These are phyloP conservation scores for Acacia crassicarpa DNA, from an alignment of 306 rosid genomes.

Conservation along the genomic window DNA sequence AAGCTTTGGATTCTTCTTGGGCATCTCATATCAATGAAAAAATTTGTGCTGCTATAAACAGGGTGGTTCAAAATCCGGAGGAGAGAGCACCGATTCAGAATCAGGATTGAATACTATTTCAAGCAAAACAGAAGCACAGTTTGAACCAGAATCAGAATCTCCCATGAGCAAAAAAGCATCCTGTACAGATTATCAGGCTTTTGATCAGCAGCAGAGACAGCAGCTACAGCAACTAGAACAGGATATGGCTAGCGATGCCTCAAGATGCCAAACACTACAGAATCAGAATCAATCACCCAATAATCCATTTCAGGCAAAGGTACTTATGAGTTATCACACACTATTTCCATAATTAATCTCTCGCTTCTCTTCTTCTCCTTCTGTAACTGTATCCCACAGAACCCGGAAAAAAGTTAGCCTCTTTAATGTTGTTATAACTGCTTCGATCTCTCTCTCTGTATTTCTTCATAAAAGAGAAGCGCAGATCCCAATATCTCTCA, in stretches of 20 bases:
- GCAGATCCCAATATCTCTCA: constrained; percentile 83
- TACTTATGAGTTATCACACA: constrained; percentile 12
- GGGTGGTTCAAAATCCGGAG: constrained; percentile 82
- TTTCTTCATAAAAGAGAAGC: constrained; percentile 48
- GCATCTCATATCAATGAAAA: constrained; percentile 10
- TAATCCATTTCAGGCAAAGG: constrained; percentile 74
- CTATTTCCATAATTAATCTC: constrained; percentile 42
- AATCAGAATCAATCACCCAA: constrained; percentile 49
- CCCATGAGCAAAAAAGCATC: constrained; percentile 66
- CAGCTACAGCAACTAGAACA: neutral
- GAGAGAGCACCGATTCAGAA: constrained; percentile 83
- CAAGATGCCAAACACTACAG: constrained; percentile 56
- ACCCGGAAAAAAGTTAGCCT: constrained; percentile 49
- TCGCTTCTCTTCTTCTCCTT: constrained; percentile 33
- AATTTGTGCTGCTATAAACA: constrained; percentile 19
- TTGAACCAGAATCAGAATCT: constrained; percentile 82
- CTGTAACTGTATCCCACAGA: constrained; percentile 39
- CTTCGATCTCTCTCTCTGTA: constrained; percentile 19
- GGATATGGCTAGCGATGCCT: constrained; percentile 23
- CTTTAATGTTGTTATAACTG: constrained; percentile 44
- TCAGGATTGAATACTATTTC: constrained; percentile 58
- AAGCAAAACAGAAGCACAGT: constrained; percentile 58
- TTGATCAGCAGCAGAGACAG: neutral
- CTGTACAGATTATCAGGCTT: constrained; percentile 46
- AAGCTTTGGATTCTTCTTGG: neutral